Conservation (phyloP, 2,329 filamentous ascomycete genomes). For the Penicillium crustosum region DNA sequence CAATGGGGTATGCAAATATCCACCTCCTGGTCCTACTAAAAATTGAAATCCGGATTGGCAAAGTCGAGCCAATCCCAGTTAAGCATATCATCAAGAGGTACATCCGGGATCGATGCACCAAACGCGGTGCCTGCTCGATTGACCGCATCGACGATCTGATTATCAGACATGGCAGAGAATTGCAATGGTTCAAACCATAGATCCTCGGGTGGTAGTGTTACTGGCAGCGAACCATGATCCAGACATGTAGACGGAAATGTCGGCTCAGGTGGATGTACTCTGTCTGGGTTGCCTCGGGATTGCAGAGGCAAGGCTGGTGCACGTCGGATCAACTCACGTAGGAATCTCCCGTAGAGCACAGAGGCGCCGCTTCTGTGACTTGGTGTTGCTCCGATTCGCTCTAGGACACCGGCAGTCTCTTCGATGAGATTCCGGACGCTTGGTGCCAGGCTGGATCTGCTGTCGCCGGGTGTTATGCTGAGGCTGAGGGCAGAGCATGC, state of each 20-base stretch:
- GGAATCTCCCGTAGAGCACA: constrained; percentile 57
- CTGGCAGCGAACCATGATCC: constrained; percentile 12
- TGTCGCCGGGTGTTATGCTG: constrained; percentile 58
- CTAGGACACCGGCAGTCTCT: constrained; percentile 67
- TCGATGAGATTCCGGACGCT: constrained; percentile 65
- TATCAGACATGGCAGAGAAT: constrained; percentile 68
- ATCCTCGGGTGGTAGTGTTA: constrained; percentile 28
- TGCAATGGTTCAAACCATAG: constrained; percentile 56
- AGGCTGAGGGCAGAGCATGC: constrained; percentile 68
- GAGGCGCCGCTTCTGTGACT: constrained; percentile 67
- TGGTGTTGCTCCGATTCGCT: constrained; percentile 66
- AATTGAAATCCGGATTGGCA: constrained; percentile 31
- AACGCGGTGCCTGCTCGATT: constrained; percentile 63
- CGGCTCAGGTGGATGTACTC: constrained; percentile 13
- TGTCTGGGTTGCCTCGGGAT: constrained; percentile 4
- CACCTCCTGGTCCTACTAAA: constrained; percentile 17
- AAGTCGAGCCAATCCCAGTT: constrained; percentile 59
- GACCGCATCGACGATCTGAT: constrained; percentile 66
- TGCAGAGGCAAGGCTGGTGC: constrained; percentile 27
- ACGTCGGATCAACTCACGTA: constrained; percentile 51
- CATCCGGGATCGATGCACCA: constrained; percentile 55
- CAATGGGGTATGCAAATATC: neutral
- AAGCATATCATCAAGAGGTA: constrained; percentile 60
- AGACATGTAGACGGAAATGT: constrained; percentile 13
- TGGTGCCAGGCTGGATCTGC: constrained; percentile 58